Percentiles rank a stretch among this genome's conserved stretches.
Evolutionary conservation across 257 asterid genomes (phyloP).

Genomic region (Prunella vulgaris): DNA sequence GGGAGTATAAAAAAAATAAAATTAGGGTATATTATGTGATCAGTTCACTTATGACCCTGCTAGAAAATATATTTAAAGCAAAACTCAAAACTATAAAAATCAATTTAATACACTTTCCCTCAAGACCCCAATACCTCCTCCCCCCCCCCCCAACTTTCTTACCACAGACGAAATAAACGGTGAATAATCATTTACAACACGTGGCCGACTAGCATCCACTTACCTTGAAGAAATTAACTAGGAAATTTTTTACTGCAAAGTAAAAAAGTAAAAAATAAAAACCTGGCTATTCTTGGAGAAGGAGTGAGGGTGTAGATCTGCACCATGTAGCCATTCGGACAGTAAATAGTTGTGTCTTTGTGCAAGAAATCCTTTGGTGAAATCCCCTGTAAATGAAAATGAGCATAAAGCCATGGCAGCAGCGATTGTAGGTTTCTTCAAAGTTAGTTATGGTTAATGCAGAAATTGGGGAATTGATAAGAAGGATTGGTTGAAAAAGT

Average conservation of each 20-base stretch:
- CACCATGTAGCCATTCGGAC: constrained; percentile 48
- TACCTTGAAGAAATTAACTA: not conserved
- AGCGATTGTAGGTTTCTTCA: no score
- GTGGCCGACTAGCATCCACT: not conserved
- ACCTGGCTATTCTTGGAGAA: constrained; percentile 54
- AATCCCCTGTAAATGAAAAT: constrained; percentile 52
- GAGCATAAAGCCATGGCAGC: constrained; percentile 60
- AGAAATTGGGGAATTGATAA: not conserved
- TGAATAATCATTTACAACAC: not conserved
- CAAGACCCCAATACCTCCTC: no score
- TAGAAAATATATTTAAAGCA: no score
- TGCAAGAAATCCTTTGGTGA: constrained; percentile 35
- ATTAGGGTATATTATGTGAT: no score
- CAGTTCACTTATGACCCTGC: no score
- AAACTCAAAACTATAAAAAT: no score
- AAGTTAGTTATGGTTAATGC: not conserved
- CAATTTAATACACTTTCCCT: no score
- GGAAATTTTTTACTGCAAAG: not conserved
- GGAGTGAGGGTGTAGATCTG: constrained; percentile 43
- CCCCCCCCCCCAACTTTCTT: no score
- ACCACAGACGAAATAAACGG: not conserved
- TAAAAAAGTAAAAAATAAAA: not conserved
- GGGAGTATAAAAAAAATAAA: no score
- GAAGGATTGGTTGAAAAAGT: no score
- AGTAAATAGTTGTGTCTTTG: constrained; percentile 25